These are phyloP conservation scores for Diaporthe nobilis DNA, from an alignment of 2,329 filamentous ascomycete genomes.

Conservation along the genomic window DNA sequence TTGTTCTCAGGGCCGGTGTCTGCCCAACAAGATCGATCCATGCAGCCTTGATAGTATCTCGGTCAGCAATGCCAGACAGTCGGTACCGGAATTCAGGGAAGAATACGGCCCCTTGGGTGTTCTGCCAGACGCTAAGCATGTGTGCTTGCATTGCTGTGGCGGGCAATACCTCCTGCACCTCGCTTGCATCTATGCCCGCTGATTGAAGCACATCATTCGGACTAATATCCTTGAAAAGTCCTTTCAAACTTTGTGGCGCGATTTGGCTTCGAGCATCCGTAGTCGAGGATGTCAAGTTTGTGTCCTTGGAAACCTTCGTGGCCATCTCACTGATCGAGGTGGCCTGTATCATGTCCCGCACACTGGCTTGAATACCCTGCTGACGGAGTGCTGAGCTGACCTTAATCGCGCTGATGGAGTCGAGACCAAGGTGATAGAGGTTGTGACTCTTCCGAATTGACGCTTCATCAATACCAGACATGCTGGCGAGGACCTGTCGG, in stretches of 20 bases:
- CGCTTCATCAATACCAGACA: constrained; percentile 72
- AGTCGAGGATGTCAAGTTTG: background rate
- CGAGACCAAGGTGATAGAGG: constrained; percentile 88
- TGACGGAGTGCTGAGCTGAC: constrained; percentile 79
- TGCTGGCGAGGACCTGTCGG: constrained; percentile 63
- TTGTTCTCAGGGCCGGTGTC: constrained; percentile 78
- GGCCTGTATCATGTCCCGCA: constrained; percentile 79
- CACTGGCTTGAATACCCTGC: constrained; percentile 71
- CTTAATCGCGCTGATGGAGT: constrained; percentile 94
- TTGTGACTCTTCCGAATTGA: constrained; percentile 74
- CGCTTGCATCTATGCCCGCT: constrained; percentile 56
- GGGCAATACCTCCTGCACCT: constrained; percentile 73
- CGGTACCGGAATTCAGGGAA: constrained; percentile 79
- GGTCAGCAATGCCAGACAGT: constrained; percentile 57
- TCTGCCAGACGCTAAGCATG: constrained; percentile 84
- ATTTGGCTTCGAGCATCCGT: background rate
- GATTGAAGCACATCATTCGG: constrained; percentile 53
- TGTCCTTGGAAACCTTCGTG: background rate
- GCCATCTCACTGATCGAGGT: constrained; percentile 75
- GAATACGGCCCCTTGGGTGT: constrained; percentile 76
- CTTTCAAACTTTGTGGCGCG: constrained; percentile 43
- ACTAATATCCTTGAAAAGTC: constrained; percentile 56
- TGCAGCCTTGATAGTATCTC: constrained; percentile 63
- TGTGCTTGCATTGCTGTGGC: constrained; percentile 84
- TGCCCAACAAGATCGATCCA: constrained; percentile 73